phyloP scores from a whole-genome alignment of 1,284 basidiomycete species.

The Cryptococcus jaspeensis region DNA sequence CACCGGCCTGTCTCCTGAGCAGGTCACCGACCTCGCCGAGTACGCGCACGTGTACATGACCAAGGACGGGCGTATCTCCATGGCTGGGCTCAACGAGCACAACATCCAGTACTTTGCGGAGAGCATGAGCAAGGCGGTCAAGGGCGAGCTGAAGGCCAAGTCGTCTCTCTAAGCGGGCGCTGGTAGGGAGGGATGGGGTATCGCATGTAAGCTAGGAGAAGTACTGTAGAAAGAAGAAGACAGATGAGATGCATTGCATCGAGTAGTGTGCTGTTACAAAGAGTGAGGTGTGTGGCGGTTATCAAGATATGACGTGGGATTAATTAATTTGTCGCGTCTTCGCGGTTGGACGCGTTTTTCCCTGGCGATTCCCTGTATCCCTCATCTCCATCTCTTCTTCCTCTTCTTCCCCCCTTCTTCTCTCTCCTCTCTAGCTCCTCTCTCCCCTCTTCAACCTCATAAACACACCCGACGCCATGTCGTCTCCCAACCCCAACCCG shows the following conservation, averaged over 20 bases:
- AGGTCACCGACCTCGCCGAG: conserved; percentile 82
- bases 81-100: conserved; percentile 87
- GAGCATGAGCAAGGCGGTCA: conserved; percentile 76
- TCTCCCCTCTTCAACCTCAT: not conserved
- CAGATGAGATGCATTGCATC: no score
- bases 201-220: no score
- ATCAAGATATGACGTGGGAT: no score
- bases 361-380: not conserved
- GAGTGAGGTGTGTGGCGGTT: no score
- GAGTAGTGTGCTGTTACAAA: no score
- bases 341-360: not conserved
- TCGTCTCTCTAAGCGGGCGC: conserved; percentile 15
- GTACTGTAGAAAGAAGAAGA: no score
- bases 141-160: conserved; percentile 63
- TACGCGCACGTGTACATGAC: conserved; percentile 87
- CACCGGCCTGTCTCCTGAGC: conserved; percentile 69
- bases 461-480: conserved; percentile 26
- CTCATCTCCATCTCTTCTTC: not conserved
- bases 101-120: conserved; percentile 88
- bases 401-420: not conserved
- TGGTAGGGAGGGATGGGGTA: no score
- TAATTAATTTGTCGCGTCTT: no score
- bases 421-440: conserved; percentile 7
- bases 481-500: conserved; percentile 23
- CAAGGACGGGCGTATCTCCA: conserved; percentile 77